phyloP scores from a whole-genome alignment of 805 yeast genomes.

The Ogataea populi-albae region DNA sequence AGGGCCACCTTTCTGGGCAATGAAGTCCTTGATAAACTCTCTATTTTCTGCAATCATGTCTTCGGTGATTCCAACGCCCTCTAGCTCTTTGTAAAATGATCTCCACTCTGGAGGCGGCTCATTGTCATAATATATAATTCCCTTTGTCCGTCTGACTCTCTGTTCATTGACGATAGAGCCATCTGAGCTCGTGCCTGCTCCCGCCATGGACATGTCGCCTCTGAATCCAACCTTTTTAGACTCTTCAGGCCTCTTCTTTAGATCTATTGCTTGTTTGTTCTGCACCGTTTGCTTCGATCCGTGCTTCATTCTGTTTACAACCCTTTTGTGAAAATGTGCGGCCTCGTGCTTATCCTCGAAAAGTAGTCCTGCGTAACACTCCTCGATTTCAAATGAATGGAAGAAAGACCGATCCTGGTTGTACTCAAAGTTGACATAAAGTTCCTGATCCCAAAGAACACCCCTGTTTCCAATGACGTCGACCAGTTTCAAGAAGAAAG shows the following conservation, averaged over 20 bases:
- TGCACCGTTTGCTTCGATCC: conserved; percentile 82
- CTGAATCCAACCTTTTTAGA: conserved; percentile 56
- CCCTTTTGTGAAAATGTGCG: conserved; percentile 75
- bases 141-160: conserved; percentile 53
- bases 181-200: conserved; percentile 2
- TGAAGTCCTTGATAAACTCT: conserved; percentile 77
- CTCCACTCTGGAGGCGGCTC: conserved; percentile 86
- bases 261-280: conserved; percentile 85
- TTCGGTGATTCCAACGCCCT: conserved; percentile 75
- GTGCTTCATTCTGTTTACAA: conserved; percentile 70
- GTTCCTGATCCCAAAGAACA: conserved; percentile 95
- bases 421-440: conserved; percentile 83
- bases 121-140: conserved; percentile 69
- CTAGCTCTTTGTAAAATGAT: conserved; percentile 66
- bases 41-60: conserved; percentile 87
- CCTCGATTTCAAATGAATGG: conserved; percentile 92
- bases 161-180: conserved; percentile 40
- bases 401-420: conserved; percentile 93
- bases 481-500: conserved; percentile 84
- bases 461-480: conserved; percentile 82
- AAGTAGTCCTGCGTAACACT: conserved; percentile 78
- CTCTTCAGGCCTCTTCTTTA: conserved; percentile 49
- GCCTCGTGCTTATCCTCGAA: conserved; percentile 92
- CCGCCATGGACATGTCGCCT: conserved; percentile 45
- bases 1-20: conserved; percentile 71